These are phyloP conservation scores for Entonaema liquescens DNA, from an alignment of 495 filamentous ascomycete species.

Conservation along the genomic window DNA sequence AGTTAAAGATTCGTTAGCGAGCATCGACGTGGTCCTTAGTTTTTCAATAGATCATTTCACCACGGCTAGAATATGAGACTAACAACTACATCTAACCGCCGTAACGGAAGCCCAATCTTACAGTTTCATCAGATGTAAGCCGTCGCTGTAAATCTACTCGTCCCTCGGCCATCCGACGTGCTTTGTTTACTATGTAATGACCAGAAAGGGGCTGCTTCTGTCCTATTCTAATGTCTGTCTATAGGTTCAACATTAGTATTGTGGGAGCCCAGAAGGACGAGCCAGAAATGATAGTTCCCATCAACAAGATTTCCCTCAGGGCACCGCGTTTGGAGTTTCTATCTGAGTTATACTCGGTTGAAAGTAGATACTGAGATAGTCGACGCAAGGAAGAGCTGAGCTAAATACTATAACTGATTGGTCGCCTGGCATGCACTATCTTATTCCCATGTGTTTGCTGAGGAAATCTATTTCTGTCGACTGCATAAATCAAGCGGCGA, in stretches of 20 bases:
- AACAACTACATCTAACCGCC: neutral
- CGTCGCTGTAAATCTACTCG: neutral
- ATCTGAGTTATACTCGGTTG: neutral
- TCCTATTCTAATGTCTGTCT: neutral
- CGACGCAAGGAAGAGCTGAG: constrained; percentile 22
- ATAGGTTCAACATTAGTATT: neutral
- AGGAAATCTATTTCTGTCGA: constrained; percentile 17
- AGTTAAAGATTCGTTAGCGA: constrained; percentile 5
- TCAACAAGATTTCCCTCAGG: constrained; percentile 17
- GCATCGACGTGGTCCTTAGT: constrained; percentile 2
- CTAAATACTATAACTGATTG: constrained; percentile 22
- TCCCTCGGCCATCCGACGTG: neutral
- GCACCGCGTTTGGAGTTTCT: neutral
- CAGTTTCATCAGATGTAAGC: constrained; percentile 1
- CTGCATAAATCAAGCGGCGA: constrained; percentile 29
- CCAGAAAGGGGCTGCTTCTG: neutral
- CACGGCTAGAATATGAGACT: constrained; percentile 6
- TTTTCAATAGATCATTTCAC: constrained; percentile 15
- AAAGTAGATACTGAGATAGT: neutral
- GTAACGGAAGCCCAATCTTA: neutral
- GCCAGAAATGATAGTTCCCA: neutral
- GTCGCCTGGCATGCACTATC: constrained; percentile 19
- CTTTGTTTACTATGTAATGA: neutral
- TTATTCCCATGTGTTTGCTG: constrained; percentile 1
- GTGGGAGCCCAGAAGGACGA: neutral